These are phyloP conservation scores for Ligustrum vulgare DNA, from an alignment of 257 asterid species.

Conservation along the genomic window DNA sequence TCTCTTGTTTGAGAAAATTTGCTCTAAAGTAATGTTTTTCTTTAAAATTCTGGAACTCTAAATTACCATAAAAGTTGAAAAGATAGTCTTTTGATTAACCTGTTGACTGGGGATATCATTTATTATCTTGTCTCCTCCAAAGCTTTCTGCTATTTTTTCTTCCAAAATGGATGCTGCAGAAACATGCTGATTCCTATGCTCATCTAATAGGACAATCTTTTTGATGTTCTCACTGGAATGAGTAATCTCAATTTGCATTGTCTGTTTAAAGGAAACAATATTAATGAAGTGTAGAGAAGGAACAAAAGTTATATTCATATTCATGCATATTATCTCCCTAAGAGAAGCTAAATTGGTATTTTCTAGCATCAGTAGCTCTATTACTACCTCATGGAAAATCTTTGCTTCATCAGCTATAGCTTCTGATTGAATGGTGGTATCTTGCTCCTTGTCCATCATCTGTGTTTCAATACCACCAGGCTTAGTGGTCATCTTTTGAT, in stretches of 20 bases:
- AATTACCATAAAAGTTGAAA: not conserved
- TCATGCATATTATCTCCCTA: not conserved
- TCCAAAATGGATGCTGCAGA: slow-evolving; percentile 7
- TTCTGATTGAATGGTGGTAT: slow-evolving; percentile 8
- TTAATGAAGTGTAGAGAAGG: not conserved
- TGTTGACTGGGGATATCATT: slow-evolving; percentile 23
- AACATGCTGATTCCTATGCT: not conserved
- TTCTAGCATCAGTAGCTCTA: not conserved
- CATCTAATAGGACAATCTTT: slow-evolving; percentile 4
- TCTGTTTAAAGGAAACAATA: slow-evolving; percentile 14
- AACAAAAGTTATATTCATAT: not conserved
- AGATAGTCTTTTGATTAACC: slow-evolving; percentile 19
- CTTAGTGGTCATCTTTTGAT: slow-evolving; percentile 1
- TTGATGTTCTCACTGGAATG: slow-evolving; percentile 5
- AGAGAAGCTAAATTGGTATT: slow-evolving; percentile 3
- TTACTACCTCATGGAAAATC: slow-evolving; percentile 4
- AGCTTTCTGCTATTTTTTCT: slow-evolving; percentile 18
- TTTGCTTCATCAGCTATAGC: slow-evolving; percentile 13
- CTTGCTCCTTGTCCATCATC: not conserved
- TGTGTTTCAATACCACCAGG: slow-evolving; percentile 8
- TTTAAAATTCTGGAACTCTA: not conserved
- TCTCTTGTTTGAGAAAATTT: slow-evolving; percentile 1
- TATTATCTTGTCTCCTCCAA: not conserved
- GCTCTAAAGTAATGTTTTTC: not conserved
- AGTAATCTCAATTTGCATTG: slow-evolving; percentile 14